Base-by-base conservation (phyloP, 345 rosid species). In the Eucalyptus paniculata region DNA sequence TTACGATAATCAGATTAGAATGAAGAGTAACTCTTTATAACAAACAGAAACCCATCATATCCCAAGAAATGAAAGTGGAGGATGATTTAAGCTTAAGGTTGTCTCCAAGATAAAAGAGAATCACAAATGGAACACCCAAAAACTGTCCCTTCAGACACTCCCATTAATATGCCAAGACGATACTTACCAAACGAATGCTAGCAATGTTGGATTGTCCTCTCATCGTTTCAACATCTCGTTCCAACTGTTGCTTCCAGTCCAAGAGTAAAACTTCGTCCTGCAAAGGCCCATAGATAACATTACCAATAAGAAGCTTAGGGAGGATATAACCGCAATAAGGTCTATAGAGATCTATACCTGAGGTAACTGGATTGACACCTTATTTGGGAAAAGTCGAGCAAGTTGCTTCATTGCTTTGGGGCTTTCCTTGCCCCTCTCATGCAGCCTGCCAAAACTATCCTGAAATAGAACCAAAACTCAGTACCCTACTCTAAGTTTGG, bases 191-290 rank as follows among this genome's bases (percentile, higher is more conserved):
- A 81, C 95, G 96, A 90, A 98, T 91, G 93, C 94, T 93, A 89
- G 92, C 89, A 88, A 95, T 87, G 87, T 98, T 98, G 89, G 99
- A 94, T 91, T 94, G 99, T 62, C 90, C 97, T 93, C 96, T 97
- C 92, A 97, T 90, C 77, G 96, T 96, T 93, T 98, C 99, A 89
- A 91, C 92, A 93, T 98, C 99, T 81, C 97, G 99, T 50, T 97
- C 99, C 91, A 98, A 92, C 87, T 91, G 97, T 94, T 94, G 99
- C 95, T 98, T 98, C 99, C 99, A 98, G 90, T 96, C 99, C 95
- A 92, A 92, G 87, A 97, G 99, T 89, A 95, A 90, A 67, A 95
- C 93, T 94, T 98, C 99, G 86, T 97, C 99, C 99, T 98, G 92
- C 87, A 86, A 93, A 56, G 91, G 90, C 89, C 89, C 89, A 90